Conservation (phyloP, 768 basidiomycete genomes). For the Pleurotus sapidus region DNA sequence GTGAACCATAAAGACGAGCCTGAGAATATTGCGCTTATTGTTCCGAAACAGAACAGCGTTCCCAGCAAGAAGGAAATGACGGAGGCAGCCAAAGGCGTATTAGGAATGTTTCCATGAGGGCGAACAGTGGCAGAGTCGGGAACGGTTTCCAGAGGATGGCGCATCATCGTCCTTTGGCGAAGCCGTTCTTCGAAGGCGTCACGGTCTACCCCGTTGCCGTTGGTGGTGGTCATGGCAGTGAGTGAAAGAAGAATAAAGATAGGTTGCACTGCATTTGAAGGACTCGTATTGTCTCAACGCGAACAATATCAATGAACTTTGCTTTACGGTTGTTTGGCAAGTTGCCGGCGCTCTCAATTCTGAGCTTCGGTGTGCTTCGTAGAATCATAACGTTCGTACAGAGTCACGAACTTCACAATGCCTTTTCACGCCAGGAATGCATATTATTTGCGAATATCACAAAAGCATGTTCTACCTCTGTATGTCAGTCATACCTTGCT, state of each 20-base stretch:
- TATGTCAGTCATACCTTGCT: constrained; percentile 46
- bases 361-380: not conserved
- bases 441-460: constrained; percentile 80
- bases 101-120: constrained; percentile 69
- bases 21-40: constrained; percentile 38
- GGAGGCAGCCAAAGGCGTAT: constrained; percentile 80
- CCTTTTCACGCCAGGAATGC: constrained; percentile 70
- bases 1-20: constrained; percentile 54
- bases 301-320: not conserved
- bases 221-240: constrained; percentile 20
- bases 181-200: constrained; percentile 42
- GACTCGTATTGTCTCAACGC: not conserved
- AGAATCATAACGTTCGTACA: not conserved
- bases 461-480: constrained; percentile 69
- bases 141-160: constrained; percentile 49
- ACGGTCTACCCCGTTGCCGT: constrained; percentile 18
- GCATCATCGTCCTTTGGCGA: constrained; percentile 32
- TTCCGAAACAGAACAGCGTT: constrained; percentile 58
- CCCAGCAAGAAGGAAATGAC: constrained; percentile 87
- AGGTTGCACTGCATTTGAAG: not conserved
- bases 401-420: constrained; percentile 34
- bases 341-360: too few species aligned
- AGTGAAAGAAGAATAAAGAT: not conserved
- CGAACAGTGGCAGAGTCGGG: constrained; percentile 32
- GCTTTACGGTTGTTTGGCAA: too few species aligned